Conservation (phyloP, 495 filamentous ascomycete genomes). For the Mytilinidion resinicola region DNA sequence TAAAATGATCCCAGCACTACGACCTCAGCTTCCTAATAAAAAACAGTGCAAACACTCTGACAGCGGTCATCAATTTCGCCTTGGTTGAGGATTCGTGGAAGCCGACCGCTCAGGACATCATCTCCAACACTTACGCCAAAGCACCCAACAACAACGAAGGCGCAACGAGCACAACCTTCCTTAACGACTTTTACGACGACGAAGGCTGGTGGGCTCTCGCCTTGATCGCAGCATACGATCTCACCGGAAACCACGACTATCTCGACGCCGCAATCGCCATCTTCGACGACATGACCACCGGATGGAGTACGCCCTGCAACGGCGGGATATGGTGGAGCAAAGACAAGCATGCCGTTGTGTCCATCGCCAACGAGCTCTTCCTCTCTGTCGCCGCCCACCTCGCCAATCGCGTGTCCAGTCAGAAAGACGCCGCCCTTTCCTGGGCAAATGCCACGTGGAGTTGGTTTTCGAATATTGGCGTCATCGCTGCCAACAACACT, state of each 20-base stretch:
- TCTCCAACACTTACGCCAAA: constrained; percentile 23
- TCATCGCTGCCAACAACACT: constrained; percentile 58
- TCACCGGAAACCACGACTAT: constrained; percentile 29
- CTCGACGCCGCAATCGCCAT: constrained; percentile 48
- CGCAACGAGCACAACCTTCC: constrained; percentile 5
- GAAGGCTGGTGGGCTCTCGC: constrained; percentile 35
- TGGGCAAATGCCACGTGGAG: constrained; percentile 55
- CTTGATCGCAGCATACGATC: constrained; percentile 33
- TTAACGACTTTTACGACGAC: constrained; percentile 36
- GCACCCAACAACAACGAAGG: constrained; percentile 7
- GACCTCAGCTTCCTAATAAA: no score
- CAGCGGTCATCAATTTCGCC: constrained; percentile 13
- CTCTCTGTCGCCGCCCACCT: constrained; percentile 38
- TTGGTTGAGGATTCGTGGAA: constrained; percentile 11
- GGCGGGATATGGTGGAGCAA: constrained; percentile 28
- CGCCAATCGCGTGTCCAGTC: constrained; percentile 52
- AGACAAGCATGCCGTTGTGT: constrained; percentile 24
- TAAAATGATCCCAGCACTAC: no score
- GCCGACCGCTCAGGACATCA: constrained; percentile 14
- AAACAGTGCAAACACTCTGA: constrained; percentile 15
- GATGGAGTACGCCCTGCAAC: constrained; percentile 17
- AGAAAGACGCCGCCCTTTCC: constrained; percentile 48
- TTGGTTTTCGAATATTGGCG: constrained; percentile 60
- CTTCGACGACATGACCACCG: constrained; percentile 50
- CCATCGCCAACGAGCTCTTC: constrained; percentile 33